Percentiles rank a stretch among this genome's conserved stretches.
Evolutionary conservation across 306 rosid genomes (phyloP).

Genomic region (Cicer yamashitae): DNA sequence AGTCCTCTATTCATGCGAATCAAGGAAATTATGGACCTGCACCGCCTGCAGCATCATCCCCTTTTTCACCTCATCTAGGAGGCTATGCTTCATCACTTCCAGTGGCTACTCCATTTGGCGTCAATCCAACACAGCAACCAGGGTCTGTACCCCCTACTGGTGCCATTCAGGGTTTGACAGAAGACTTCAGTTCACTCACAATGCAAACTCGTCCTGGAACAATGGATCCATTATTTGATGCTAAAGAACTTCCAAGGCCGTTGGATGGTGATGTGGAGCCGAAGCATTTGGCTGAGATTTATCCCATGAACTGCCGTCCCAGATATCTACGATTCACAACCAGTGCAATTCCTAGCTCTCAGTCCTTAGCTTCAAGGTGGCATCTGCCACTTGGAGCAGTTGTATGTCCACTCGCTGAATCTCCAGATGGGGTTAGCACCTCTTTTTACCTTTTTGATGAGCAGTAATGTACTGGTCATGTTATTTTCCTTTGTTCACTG

Average conservation of each 20-base stretch:
- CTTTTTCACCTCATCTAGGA: conserved; percentile 68
- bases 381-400: conserved; percentile 98
- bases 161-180: conserved; percentile 77
- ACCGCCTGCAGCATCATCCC: conserved; percentile 54
- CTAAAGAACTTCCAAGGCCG: conserved; percentile 86
- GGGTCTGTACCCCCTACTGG: conserved; percentile 69
- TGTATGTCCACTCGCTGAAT: conserved; percentile 97
- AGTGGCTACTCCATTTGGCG: conserved; percentile 64
- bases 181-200: conserved; percentile 85
- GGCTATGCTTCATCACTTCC: conserved; percentile 66
- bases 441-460: conserved; percentile 42
- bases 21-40: conserved; percentile 63
- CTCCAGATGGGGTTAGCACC: conserved; percentile 82
- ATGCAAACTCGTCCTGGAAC: conserved; percentile 90
- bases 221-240: conserved; percentile 75
- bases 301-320: conserved; percentile 76
- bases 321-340: conserved; percentile 88
- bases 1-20: conserved; percentile 61
- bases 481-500: conserved; percentile 33
- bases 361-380: conserved; percentile 97
- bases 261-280: conserved; percentile 88
- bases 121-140: conserved; percentile 67
- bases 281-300: conserved; percentile 60
- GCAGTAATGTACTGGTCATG: conserved; percentile 16
- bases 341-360: conserved; percentile 84